Evolutionary conservation across 2,329 filamentous ascomycete genomes (phyloP), one percentile per base, ranked within the genome.

Genomic region (Sporothrix inflata): DNA sequence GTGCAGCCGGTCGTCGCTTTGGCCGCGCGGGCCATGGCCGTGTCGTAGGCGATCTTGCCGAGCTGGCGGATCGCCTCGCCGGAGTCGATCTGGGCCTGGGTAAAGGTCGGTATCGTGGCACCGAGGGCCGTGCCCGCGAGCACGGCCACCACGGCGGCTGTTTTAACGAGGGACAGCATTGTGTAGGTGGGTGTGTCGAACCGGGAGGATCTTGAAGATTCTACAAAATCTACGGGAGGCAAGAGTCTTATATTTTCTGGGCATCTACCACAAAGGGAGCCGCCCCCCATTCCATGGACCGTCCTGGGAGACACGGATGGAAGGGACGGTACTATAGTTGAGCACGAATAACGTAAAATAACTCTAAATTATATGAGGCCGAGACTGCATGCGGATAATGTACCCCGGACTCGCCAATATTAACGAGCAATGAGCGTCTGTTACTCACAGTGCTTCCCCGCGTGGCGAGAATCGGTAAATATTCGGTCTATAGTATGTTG

Each of bases 1-100:
- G 76, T 78, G 70, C 76, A 78, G 1, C 76, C 76, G 11, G 73
- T 71, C 4, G 74, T 75, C 24, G 75, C 72, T 66, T 77, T 76
- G 38, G 73, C 74, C 14, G 73, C 75, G 0, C 77, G 75, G 27
- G 74, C 76, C 74, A 77, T 76, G 60, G 77, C 76, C 14, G 49
- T 75, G 60, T 77, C 76, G 42, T 76, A 75, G 47, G 77, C 77
- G 19, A 76, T 74, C 72, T 76, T 75, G 65, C 74, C 71, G 30
- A 78, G 75, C 45, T 73, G 51, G 47, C 72, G 73, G 65, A 78
- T 73, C 12, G 75, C 76, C 60, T 76, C 73, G 42, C 77, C 77
- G 4, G 75, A 76, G 69, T 76, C 76, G 71, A 77, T 76, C 53
- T 78, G 71, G 7, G 74, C 74, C 66, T 76, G 75, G 12, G 75